Conservation (phyloP, 345 rosid genomes). For the Conringia planisiliqua region DNA sequence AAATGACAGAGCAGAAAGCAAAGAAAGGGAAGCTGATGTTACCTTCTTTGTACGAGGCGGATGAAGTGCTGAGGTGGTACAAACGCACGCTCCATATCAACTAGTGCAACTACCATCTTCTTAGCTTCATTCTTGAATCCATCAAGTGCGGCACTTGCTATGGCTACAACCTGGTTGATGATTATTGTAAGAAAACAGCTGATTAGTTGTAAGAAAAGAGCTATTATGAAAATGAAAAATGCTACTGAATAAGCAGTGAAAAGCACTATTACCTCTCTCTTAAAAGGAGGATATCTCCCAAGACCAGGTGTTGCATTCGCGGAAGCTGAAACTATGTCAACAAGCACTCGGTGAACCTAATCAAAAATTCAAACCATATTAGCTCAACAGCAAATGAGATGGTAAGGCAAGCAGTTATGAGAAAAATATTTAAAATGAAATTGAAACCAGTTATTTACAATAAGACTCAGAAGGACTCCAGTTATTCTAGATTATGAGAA, state of each 20-base stretch:
- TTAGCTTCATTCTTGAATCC: constrained; percentile 86
- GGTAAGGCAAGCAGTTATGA: neutral
- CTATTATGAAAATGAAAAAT: neutral
- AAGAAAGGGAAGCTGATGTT: neutral
- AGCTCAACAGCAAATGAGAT: constrained; percentile 7
- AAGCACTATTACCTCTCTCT: constrained; percentile 64
- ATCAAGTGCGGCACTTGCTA: constrained; percentile 90
- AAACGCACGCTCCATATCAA: constrained; percentile 99
- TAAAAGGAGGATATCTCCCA: constrained; percentile 84
- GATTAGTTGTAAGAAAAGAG: neutral
- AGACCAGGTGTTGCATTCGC: constrained; percentile 80
- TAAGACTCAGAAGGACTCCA: neutral
- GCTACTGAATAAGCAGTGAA: neutral
- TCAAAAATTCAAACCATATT: constrained; percentile 8
- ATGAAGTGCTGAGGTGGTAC: constrained; percentile 99
- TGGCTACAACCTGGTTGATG: constrained; percentile 54
- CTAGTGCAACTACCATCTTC: constrained; percentile 94
- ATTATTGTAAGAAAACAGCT: neutral
- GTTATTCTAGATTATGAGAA: neutral
- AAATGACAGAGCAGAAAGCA: neutral
- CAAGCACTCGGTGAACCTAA: constrained; percentile 87
- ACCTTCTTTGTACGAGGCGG: constrained; percentile 76
- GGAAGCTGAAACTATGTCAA: constrained; percentile 72
- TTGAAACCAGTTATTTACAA: neutral
- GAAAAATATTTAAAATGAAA: neutral